Evolutionary conservation across 2,329 filamentous ascomycete species (phyloP), one percentile per base, ranked within the genome.

Genomic region (Aureobasidium sp.): DNA sequence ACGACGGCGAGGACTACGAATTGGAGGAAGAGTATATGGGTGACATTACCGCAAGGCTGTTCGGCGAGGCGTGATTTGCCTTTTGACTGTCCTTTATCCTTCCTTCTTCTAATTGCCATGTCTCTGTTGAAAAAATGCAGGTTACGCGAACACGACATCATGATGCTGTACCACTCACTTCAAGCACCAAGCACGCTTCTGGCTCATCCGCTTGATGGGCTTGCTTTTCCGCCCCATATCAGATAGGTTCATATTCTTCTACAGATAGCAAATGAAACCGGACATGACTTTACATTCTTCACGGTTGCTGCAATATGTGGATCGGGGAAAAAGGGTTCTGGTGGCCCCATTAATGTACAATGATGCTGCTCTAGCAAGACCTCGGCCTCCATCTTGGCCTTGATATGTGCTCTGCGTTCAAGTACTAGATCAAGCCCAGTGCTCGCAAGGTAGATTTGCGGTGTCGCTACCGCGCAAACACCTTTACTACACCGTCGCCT

Each of bases 401-500:
- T 7, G 51, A 55, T 15, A 24, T 20, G 24, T 43, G 37, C 24
- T 36, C 37, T 37, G 37, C 37, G 6, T 24, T 55, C 26, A 9
- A 43, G 29, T 17, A 26, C 32, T 37, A 34, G 34, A 27, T 15
- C 32, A 10, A 10, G 20, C 27, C 20, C 20, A 15, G 20, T 52
- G 9, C 26, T 27, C 34, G 24, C 51, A 55, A 41, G 37, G 53
- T 36, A 13, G 39, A 44, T 59, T 24, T 60, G n/a, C 57, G 57
- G 34, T 46, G 32, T 47, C 27, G 36, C 51, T 65, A 73, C 63
- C 72, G 66, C 46, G 72, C 76, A 73, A 87, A 97, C 63, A 97
- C 92, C 79, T 97, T 97, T 65, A 97, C 93, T 39, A 96, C 88
- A 7, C 94, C 94, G 73, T 99, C 94, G 13, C 94, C 94, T 44